phyloP scores from a whole-genome alignment of 2,329 filamentous ascomycete genomes.

The Talaromyces verruculosus region DNA sequence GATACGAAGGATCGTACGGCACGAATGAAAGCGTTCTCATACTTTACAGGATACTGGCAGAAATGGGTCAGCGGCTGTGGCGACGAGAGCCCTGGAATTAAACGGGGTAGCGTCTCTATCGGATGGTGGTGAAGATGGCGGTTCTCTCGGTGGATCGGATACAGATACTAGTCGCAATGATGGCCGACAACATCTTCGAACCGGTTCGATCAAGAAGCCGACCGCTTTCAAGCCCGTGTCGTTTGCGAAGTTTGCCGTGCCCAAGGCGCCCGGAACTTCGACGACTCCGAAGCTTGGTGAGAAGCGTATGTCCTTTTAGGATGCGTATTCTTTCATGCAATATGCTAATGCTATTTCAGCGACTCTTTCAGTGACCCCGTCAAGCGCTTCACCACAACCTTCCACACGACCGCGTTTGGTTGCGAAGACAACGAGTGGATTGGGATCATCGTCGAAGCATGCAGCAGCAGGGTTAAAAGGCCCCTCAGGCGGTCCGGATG shows the following conservation, averaged over 20 bases:
- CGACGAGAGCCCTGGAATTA: constrained; percentile 39
- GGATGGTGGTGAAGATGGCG: constrained; percentile 41
- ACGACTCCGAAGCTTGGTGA: constrained; percentile 54
- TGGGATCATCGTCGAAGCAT: constrained; percentile 52
- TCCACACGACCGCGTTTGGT: constrained; percentile 61
- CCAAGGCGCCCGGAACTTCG: constrained; percentile 59
- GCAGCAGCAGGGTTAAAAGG: constrained; percentile 47
- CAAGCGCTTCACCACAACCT: constrained; percentile 41
- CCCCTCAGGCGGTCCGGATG: constrained; percentile 58
- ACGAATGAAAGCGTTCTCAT: constrained; percentile 15
- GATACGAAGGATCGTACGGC: constrained; percentile 22
- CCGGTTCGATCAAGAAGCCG: constrained; percentile 60
- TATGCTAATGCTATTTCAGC: constrained; percentile 28
- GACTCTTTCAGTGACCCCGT: constrained; percentile 39
- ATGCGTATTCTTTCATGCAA: neutral
- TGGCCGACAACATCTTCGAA: constrained; percentile 48
- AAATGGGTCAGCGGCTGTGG: constrained; percentile 34
- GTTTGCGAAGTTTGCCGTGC: constrained; percentile 65
- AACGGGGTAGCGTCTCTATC: constrained; percentile 40
- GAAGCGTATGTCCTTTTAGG: constrained; percentile 47
- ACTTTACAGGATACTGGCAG: constrained; percentile 19
- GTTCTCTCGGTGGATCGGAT: constrained; percentile 56
- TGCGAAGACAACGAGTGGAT: constrained; percentile 59
- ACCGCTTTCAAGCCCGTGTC: constrained; percentile 65
- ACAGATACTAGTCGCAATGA: constrained; percentile 61